Evolutionary conservation across 805 yeast genomes (phyloP).

Genomic region (Cyberlindnera samutprakarnensis): DNA sequence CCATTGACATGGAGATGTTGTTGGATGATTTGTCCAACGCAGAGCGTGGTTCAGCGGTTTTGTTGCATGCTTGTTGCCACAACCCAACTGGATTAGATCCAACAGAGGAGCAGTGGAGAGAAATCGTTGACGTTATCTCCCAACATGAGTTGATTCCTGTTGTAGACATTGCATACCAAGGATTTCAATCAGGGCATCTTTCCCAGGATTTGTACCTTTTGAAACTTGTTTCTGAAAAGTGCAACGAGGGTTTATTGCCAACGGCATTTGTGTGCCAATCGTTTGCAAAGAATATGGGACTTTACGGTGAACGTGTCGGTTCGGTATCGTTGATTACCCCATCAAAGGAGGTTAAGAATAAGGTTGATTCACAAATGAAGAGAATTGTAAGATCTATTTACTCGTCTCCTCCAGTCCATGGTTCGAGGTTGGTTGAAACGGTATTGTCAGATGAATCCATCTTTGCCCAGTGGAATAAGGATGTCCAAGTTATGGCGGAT

Average conservation of each 20-base stretch:
- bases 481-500: conserved; percentile 71
- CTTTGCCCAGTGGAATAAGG: conserved; percentile 69
- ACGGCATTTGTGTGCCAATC: conserved; percentile 74
- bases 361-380: conserved; percentile 73
- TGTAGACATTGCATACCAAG: conserved; percentile 94
- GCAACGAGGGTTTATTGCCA: conserved; percentile 35
- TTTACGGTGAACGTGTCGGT: conserved; percentile 93
- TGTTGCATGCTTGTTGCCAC: conserved; percentile 93
- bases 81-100: conserved; percentile 97
- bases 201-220: conserved; percentile 60
- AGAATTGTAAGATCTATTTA: conserved; percentile 77
- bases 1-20: conserved; percentile 59
- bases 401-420: conserved; percentile 93
- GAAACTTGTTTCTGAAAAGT: conserved; percentile 34
- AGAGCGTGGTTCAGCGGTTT: conserved; percentile 53
- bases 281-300: conserved; percentile 91
- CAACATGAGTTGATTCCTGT: conserved; percentile 63
- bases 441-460: conserved; percentile 57
- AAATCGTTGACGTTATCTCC: conserved; percentile 57
- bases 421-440: conserved; percentile 79
- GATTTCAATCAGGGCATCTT: conserved; percentile 82
- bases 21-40: conserved; percentile 48
- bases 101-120: conserved; percentile 69
- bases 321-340: conserved; percentile 62
- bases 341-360: conserved; percentile 39